Conservation (phyloP, 768 basidiomycete genomes). For the Boletus coccyginus region DNA sequence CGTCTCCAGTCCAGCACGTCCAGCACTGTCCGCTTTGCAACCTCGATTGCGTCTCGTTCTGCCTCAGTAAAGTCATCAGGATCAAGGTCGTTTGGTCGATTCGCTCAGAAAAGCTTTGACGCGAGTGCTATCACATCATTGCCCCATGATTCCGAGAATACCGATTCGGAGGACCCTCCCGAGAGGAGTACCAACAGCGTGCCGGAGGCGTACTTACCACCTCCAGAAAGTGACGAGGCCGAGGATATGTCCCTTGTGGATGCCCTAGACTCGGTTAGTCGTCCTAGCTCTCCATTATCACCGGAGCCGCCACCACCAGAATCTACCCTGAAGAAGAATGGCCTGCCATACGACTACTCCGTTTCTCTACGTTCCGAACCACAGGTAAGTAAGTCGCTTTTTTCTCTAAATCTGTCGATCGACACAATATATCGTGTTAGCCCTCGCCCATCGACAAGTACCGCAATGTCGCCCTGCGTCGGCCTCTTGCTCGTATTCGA, state of each 20-base stretch:
- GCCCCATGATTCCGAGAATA: slow-evolving; percentile 36
- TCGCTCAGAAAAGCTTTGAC: slow-evolving; percentile 53
- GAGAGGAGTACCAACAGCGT: slow-evolving; percentile 49
- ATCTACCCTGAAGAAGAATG: slow-evolving; percentile 53
- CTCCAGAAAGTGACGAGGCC: slow-evolving; percentile 41
- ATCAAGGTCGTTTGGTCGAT: slow-evolving; percentile 36
- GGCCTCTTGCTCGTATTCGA: slow-evolving; percentile 48
- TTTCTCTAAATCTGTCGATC: not conserved
- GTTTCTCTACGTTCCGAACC: slow-evolving; percentile 59
- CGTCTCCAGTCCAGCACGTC: slow-evolving; percentile 51
- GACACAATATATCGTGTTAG: slow-evolving; percentile 33
- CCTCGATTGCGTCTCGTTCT: slow-evolving; percentile 49
- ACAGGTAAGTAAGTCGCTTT: slow-evolving; percentile 47
- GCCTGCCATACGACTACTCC: slow-evolving; percentile 47
- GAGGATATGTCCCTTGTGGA: slow-evolving; percentile 53
- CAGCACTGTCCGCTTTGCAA: slow-evolving; percentile 49
- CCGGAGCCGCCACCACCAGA: slow-evolving; percentile 34
- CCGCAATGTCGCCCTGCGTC: slow-evolving; percentile 60
- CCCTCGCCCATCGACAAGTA: slow-evolving; percentile 60
- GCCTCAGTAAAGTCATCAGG: slow-evolving; percentile 31
- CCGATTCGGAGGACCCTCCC: slow-evolving; percentile 36
- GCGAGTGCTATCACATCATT: slow-evolving; percentile 56
- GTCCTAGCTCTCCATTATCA: slow-evolving; percentile 47
- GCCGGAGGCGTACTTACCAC: slow-evolving; percentile 52
- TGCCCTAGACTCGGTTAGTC: slow-evolving; percentile 55